Conservation (phyloP, 2,329 filamentous ascomycete genomes). For the Trichoderma simmonsii region DNA sequence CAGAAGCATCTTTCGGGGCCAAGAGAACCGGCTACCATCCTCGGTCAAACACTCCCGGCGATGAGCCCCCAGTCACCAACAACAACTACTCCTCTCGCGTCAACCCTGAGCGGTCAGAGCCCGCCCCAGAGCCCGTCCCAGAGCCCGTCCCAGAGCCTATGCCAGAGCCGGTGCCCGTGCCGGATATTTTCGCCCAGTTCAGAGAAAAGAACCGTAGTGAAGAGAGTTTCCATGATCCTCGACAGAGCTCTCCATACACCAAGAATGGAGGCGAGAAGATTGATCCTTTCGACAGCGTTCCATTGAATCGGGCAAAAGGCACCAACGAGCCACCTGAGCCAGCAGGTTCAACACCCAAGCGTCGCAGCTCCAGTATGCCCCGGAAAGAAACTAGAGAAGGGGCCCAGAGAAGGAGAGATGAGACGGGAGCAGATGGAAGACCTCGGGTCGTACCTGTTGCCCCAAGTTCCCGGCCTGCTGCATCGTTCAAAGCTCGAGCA, state of each 20-base stretch:
- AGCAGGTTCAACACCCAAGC: conserved; percentile 25
- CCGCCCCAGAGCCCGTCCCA: conserved; percentile 43
- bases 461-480: conserved; percentile 2
- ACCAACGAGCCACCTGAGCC: conserved; percentile 31
- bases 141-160: conserved; percentile 35
- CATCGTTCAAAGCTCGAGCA: conserved; percentile 16
- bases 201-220: conserved; percentile 27
- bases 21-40: conserved; percentile 50
- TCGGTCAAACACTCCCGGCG: conserved; percentile 45
- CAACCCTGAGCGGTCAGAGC: conserved; percentile 27
- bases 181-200: conserved; percentile 50
- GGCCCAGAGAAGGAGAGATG: background rate
- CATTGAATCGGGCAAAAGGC: conserved; percentile 46
- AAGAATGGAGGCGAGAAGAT: conserved; percentile 57
- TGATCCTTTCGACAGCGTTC: conserved; percentile 50
- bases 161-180: conserved; percentile 23
- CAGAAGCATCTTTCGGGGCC: conserved; percentile 53
- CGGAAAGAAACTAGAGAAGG: conserved; percentile 22
- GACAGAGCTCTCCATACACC: conserved; percentile 57
- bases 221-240: conserved; percentile 43
- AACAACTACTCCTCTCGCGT: conserved; percentile 48
- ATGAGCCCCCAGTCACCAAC: conserved; percentile 51
- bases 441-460: background rate
- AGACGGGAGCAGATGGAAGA: background rate
- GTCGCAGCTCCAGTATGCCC: conserved; percentile 34